Base-by-base conservation (phyloP, 306 rosid species). In the Pterocarpus macrocarpus region DNA sequence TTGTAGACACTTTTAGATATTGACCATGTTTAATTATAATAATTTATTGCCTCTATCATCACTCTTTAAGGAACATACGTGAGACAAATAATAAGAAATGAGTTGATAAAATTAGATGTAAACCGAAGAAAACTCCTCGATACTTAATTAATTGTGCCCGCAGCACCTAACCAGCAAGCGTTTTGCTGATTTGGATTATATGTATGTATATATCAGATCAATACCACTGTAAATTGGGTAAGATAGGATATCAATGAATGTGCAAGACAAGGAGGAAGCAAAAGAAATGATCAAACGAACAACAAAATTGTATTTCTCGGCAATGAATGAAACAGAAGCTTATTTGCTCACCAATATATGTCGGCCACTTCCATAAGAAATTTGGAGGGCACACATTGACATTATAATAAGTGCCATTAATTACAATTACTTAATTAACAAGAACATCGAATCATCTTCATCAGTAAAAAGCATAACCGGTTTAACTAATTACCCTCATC, bases 401-500 rank as follows among this genome's bases (percentile, higher is more conserved):
- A 80, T 52, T 28, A 32, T 14, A 8, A 64, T 33, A 33, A 61
- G 45, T 17, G 2, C 41, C 22, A 33, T 72, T 73, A 67, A 67
- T 73, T 61, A 81, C 83, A 85, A 38, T 77, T 78, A 44, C 59
- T 58, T 45, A 39, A 53, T 61, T 65, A 70, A 45, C 75, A 75
- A 38, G 59, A 79, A 52, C 78, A 69, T 17, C 14, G 22, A 52
- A 69, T 36, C 45, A 65, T 41, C 14, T 5, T 34, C 56, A 14
- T 22, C 32, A 47, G 4, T 38, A 43, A 70, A 70, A 63, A 17
- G 34, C 33, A 77, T 52, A 52, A 69, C 16, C 16, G 7, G 58
- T n/a, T 57, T 44, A 45, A 78, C 81, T 53, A 67, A 72, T 71
- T 47, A 45, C 69, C 81, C 77, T 85, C 61, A 33, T 85, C 59